Base-by-base conservation (phyloP, 1,284 basidiomycete species). In the Moesziomyces sp. region DNA sequence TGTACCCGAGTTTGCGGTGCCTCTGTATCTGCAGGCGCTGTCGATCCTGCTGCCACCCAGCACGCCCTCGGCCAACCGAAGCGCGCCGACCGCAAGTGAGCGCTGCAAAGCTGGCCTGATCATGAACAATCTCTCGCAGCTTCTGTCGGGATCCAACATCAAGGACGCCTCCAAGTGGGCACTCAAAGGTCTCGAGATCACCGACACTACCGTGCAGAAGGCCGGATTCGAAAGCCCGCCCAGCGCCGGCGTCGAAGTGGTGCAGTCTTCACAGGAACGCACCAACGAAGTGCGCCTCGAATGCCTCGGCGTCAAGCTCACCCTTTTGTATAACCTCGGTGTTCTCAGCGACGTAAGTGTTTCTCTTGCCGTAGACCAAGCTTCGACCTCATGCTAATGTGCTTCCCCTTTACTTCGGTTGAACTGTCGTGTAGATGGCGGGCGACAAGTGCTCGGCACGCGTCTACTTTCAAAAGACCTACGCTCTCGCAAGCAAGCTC, bases 21-120 rank as follows among this genome's bases (percentile, higher is more conserved):
- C 84, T 10, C 73, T 85, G 9, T 84, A 84, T 63, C 67, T 84
- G 10, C 84, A 85, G 53, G 78, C 83, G 0, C 72, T 85, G 0
- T 74, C 77, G 11, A 72, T 84, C 48, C 77, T 84, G 9, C 49
- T 84, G 7, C 83, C 83, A 0, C 66, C 66, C 28, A 42, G 48
- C 34, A 52, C 30, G 26, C 18, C 56, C 2, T 16, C 26, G 30
- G 26, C 35, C 14, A 26, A 51, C 14, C 14, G 38, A 40, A 40
- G 38, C n/a, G 43, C 63, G 18, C 73, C 80, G 0, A 81, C 82
- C 5, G 78, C 67, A 1, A 71, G 77, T n/a, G 82, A 83, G 18
- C 55, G 82, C 21, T 83, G 82, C 67, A 77, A 77, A 44, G 80
- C 82, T 11, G 79, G 74, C 2, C 65, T 83, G 5, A 57, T 83